Base-by-base conservation (phyloP, 805 yeast species). In the Ogataea neopini region DNA sequence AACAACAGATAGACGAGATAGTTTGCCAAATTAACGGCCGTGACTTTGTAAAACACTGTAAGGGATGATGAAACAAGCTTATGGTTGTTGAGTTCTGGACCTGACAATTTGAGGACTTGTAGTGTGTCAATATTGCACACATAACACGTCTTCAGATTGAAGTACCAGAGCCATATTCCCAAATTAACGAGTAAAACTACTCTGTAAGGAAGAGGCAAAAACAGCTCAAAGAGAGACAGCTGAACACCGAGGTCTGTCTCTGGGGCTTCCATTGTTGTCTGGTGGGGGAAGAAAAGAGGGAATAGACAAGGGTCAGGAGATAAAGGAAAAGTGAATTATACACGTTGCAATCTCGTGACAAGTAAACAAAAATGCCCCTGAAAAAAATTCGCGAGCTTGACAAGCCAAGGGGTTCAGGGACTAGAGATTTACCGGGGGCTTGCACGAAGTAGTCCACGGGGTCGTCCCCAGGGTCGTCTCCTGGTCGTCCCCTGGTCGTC, bases 161-260 rank as follows among this genome's bases (percentile, higher is more conserved):
- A 45, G 38, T 68, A 71, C 88, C 88, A 84, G 19, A 81, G 59
- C 63, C 77, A 71, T 4, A 75, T 59, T 4, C 84, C 86, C 3
- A 73, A 42, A 48, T 77, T 71, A 2, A 82, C 51, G 14, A 81
- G 64, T 3, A 78, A 54, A 13, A 81, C 64, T 39, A 81, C 73
- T 39, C 84, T 59, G 53, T 73, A 77, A 1, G 83, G 80, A n/a
- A 75, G 59, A 1, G 84, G 83, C 33, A 74, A 57, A 40, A 46
- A 48, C 17, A 61, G 48, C 44, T 70, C 73, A 49, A 71, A 69
- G 26, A 28, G 38, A 14, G 45, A 33, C 14, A 47, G 42, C 23
- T 25, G 23, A 18, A 25, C 30, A 19, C 35, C 44, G 8, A 22
- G 25, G 19, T 32, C 35, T 23, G 44, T 26, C 34, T 35, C 39